These are phyloP conservation scores for Prillingera fragicola DNA, from an alignment of 1,284 basidiomycete species.

Conservation along the genomic window DNA sequence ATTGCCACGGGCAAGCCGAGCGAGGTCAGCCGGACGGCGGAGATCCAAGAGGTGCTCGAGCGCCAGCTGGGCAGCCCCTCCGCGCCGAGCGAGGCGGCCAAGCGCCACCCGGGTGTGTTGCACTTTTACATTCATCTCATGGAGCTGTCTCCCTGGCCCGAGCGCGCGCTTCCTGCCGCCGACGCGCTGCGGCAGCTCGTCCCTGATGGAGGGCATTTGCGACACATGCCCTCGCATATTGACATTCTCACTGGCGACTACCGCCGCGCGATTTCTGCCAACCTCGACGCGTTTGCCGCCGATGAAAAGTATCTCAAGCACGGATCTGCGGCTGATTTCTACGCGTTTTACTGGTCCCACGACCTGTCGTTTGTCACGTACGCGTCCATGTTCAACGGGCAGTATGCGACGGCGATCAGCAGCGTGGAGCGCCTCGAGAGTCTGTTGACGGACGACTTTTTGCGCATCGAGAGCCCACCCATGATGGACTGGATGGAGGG, in stretches of 20 bases:
- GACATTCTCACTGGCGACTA: constrained; percentile 43
- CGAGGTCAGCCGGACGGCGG: constrained; percentile 19
- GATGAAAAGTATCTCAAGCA: constrained; percentile 33
- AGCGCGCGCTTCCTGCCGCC: constrained; percentile 28
- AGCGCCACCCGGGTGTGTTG: constrained; percentile 33
- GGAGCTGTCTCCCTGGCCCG: constrained; percentile 37
- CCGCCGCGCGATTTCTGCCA: constrained; percentile 30
- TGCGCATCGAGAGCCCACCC: constrained; percentile 22
- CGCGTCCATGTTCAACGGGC: constrained; percentile 40
- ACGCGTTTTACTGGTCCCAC: constrained; percentile 41
- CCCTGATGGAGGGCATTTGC: constrained; percentile 39
- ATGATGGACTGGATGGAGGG: constrained; percentile 38
- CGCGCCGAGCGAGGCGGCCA: background rate
- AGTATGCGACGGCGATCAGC: constrained; percentile 25
- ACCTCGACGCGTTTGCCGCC: constrained; percentile 26
- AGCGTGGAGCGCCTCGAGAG: constrained; percentile 32
- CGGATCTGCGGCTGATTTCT: constrained; percentile 22
- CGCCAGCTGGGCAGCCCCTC: constrained; percentile 14
- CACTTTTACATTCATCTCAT: constrained; percentile 44
- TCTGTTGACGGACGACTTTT: constrained; percentile 23
- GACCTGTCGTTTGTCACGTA: constrained; percentile 38
- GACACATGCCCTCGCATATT: constrained; percentile 44
- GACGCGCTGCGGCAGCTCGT: constrained; percentile 31
- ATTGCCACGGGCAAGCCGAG: constrained; percentile 12
- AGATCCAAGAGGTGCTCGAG: constrained; percentile 31